Evolutionary conservation across 441 rosid species (phyloP).

Genomic region (Pelargonium australe): DNA sequence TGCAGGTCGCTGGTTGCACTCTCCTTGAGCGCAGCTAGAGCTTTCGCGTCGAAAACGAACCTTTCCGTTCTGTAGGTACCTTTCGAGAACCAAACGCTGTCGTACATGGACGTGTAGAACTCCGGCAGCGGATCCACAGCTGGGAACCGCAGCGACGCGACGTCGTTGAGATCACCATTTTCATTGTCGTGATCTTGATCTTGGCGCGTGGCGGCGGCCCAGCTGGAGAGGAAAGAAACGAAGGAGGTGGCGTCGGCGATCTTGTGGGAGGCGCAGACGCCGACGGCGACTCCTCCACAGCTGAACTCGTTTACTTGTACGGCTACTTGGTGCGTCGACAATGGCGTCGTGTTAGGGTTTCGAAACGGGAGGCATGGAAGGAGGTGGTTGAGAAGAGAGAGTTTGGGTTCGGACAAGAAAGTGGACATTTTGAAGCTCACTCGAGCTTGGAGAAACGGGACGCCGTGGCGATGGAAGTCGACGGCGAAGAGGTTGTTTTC

Average conservation of each 20-base stretch:
- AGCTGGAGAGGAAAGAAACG: conserved; percentile 9
- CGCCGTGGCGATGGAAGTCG: background rate
- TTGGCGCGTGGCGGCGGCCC: conserved; percentile 12
- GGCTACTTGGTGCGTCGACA: background rate
- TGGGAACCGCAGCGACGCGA: background rate
- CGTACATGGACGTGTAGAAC: background rate
- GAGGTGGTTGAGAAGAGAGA: background rate
- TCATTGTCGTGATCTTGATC: background rate
- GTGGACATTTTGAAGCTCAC: background rate
- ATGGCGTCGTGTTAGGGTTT: background rate
- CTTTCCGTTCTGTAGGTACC: background rate
- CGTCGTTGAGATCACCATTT: background rate
- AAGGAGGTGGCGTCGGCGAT: background rate
- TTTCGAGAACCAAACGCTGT: background rate
- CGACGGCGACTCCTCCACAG: conserved; percentile 11
- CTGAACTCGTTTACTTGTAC: background rate
- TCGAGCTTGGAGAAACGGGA: background rate
- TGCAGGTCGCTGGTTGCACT: background rate
- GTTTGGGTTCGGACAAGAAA: background rate
- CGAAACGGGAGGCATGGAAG: background rate
- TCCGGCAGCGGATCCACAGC: background rate
- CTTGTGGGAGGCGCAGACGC: conserved; percentile 12
- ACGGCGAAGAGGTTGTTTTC: background rate
- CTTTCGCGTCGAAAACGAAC: background rate
- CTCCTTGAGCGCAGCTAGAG: background rate